These are phyloP conservation scores for Trifolium subterraneum DNA, from an alignment of 306 rosid genomes.

Conservation along the genomic window DNA sequence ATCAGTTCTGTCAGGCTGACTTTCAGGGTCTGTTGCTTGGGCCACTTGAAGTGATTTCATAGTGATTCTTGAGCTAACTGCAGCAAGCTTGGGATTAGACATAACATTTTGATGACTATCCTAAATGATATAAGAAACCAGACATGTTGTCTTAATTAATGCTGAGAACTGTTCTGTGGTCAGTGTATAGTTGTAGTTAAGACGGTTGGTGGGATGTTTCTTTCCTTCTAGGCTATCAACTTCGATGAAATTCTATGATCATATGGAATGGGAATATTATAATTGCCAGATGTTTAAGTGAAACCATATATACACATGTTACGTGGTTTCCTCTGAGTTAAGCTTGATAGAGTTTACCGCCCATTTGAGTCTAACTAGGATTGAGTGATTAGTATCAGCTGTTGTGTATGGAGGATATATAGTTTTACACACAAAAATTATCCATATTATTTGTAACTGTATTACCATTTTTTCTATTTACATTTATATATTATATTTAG, in stretches of 20 bases:
- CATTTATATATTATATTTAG: background rate
- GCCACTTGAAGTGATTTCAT: slow-evolving; percentile 58
- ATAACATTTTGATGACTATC: slow-evolving; percentile 23
- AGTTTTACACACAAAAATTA: no score
- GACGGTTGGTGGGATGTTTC: slow-evolving; percentile 55
- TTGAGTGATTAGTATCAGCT: no score
- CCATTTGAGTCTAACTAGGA: no score
- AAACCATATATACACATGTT: slow-evolving; percentile 7
- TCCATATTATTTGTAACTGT: background rate
- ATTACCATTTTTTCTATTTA: background rate
- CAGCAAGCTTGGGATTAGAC: slow-evolving; percentile 39
- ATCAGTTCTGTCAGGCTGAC: slow-evolving; percentile 47
- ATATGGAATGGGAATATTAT: slow-evolving; percentile 7
- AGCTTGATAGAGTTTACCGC: background rate
- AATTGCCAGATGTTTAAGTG: slow-evolving; percentile 14
- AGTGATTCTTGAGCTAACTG: slow-evolving; percentile 45
- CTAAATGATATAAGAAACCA: slow-evolving; percentile 33
- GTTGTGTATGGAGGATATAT: no score
- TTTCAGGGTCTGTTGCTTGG: slow-evolving; percentile 46
- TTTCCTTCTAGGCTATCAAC: slow-evolving; percentile 41
- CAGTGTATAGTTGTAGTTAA: slow-evolving; percentile 37
- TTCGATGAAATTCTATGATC: slow-evolving; percentile 37
- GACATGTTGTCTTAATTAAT: slow-evolving; percentile 53
- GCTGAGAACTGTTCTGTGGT: slow-evolving; percentile 81
- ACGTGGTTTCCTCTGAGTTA: background rate